These are phyloP conservation scores for Suillus americanus DNA, from an alignment of 768 basidiomycete genomes.

Conservation along the genomic window DNA sequence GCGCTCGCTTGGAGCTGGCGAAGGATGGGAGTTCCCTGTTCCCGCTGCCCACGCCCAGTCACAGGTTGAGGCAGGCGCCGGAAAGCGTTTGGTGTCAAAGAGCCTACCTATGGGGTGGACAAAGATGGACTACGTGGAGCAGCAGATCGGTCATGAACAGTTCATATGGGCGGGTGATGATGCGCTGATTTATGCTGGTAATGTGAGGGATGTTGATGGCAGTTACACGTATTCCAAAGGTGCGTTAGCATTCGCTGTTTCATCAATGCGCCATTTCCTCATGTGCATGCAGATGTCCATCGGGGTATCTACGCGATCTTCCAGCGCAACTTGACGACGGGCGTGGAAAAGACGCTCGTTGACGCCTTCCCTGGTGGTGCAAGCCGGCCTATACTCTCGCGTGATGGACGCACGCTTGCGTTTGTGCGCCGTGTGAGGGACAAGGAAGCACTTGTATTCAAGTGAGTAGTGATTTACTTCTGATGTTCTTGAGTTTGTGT, in stretches of 20 bases:
- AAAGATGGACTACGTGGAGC: conserved; percentile 56
- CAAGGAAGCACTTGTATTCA: conserved; percentile 70
- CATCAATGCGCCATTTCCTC: neutral
- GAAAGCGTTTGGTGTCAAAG: conserved; percentile 54
- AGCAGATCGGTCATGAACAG: conserved; percentile 76
- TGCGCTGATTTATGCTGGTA: conserved; percentile 63
- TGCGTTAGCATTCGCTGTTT: conserved; percentile 18
- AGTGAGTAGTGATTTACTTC: conserved; percentile 40
- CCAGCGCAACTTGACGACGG: conserved; percentile 60
- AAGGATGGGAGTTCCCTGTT: conserved; percentile 68
- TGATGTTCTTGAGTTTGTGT: neutral
- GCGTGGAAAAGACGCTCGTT: conserved; percentile 51
- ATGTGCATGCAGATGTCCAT: conserved; percentile 53
- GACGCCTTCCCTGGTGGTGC: conserved; percentile 67
- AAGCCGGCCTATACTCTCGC: conserved; percentile 67
- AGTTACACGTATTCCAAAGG: conserved; percentile 67
- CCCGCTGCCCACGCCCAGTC: conserved; percentile 28
- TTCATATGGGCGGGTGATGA: conserved; percentile 61
- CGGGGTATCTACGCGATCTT: conserved; percentile 72
- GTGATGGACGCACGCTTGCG: conserved; percentile 66
- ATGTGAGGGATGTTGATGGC: conserved; percentile 48
- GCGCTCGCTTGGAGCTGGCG: conserved; percentile 68
- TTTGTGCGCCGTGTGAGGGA: conserved; percentile 75
- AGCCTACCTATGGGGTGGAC: conserved; percentile 64
- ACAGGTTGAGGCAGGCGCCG: conserved; percentile 39